Evolutionary conservation across 2,329 filamentous ascomycete genomes (phyloP).

Genomic region (Sphaerulina vaccinii): DNA sequence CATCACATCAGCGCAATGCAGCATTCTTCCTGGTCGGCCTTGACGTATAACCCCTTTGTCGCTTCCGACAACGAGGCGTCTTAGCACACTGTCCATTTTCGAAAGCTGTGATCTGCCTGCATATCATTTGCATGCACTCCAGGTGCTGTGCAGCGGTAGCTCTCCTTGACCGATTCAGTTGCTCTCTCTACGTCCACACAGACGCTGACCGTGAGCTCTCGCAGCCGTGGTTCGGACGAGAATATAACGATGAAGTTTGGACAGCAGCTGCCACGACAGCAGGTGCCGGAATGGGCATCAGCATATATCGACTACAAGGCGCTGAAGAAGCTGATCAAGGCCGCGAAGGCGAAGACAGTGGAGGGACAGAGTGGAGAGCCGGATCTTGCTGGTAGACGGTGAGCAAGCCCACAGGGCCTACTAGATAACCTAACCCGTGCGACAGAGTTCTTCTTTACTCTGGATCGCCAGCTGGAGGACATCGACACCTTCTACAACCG

Average conservation of each 20-base stretch:
- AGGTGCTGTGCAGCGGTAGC: not conserved
- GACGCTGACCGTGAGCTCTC: conserved; percentile 6
- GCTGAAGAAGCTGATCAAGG: conserved; percentile 93
- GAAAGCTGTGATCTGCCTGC: not conserved
- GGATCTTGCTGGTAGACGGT: conserved; percentile 81
- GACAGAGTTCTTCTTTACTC: conserved; percentile 90
- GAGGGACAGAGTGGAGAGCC: conserved; percentile 63
- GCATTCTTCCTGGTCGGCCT: not conserved
- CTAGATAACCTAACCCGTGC: conserved; percentile 29
- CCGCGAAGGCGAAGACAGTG: conserved; percentile 60
- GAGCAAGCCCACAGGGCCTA: conserved; percentile 19
- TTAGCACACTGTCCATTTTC: not conserved
- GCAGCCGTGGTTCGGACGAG: not conserved
- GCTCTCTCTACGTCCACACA: not conserved
- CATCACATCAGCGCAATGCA: not conserved
- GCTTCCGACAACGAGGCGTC: not conserved
- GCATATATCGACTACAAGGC: conserved; percentile 88
- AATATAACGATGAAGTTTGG: conserved; percentile 42
- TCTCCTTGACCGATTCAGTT: not conserved
- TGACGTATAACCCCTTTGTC: not conserved
- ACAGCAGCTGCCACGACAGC: conserved; percentile 68
- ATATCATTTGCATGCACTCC: not conserved
- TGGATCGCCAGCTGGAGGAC: conserved; percentile 96
- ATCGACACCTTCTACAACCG: conserved; percentile 97
- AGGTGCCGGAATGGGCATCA: conserved; percentile 82